Percentiles rank a stretch among this genome's conserved stretches.
These are phyloP conservation scores for Casuarina equisetifolia DNA, from an alignment of 306 rosid genomes.

Conservation along the genomic window DNA sequence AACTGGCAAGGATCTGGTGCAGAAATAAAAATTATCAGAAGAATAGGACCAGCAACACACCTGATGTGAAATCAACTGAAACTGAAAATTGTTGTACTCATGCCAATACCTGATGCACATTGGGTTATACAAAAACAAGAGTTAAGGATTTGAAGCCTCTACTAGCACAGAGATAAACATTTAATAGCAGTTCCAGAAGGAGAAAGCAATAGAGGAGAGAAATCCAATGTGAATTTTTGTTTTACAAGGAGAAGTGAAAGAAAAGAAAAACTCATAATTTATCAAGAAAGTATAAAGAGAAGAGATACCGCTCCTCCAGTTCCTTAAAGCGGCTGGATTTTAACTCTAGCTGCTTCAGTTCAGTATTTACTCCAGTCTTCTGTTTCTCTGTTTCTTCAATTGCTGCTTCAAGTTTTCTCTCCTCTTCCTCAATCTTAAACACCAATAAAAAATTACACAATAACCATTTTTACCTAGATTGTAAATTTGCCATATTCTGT, in stretches of 20 bases:
- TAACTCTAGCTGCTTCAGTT: slow-evolving; percentile 73
- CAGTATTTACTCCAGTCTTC: slow-evolving; percentile 73
- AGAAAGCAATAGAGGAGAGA: background rate
- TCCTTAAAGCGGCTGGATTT: slow-evolving; percentile 81
- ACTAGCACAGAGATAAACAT: slow-evolving; percentile 6
- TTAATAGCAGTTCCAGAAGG: background rate
- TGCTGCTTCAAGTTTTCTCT: slow-evolving; percentile 84
- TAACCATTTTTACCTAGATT: slow-evolving; percentile 22
- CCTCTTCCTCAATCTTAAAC: slow-evolving; percentile 89
- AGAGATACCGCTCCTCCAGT: slow-evolving; percentile 78
- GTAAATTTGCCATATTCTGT: slow-evolving; percentile 23
- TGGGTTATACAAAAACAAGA: slow-evolving; percentile 22
- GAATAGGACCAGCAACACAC: slow-evolving; percentile 36
- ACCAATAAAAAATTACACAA: slow-evolving; percentile 32
- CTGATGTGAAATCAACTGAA: slow-evolving; percentile 91
- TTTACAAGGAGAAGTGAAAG: slow-evolving; percentile 11
- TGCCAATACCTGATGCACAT: slow-evolving; percentile 88
- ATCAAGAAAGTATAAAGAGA: slow-evolving; percentile 16
- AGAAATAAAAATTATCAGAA: background rate
- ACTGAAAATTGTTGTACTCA: slow-evolving; percentile 90
- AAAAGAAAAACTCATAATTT: background rate
- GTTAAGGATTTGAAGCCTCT: slow-evolving; percentile 29
- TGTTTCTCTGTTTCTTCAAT: slow-evolving; percentile 81
- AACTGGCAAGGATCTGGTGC: background rate
- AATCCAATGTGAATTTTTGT: slow-evolving; percentile 10